Evolutionary conservation across 441 rosid species (phyloP), one percentile per base, ranked within the genome.

Genomic region (Rhodomyrtus psidioides): DNA sequence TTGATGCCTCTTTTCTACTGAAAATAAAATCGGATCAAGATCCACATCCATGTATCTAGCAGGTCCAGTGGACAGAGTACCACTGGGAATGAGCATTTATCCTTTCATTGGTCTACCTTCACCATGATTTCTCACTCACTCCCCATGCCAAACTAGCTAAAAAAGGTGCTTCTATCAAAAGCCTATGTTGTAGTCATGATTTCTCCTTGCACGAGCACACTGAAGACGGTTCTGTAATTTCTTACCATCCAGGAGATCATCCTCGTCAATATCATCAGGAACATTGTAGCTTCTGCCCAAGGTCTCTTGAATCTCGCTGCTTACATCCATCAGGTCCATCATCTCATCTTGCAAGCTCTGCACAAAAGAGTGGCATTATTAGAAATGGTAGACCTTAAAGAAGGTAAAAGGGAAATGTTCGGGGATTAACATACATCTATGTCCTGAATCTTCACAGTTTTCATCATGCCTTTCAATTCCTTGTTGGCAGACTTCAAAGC

Each of bases 281-380:
- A 96, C 95, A 86, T 82, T 93, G 87, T 98, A 95, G 91, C 98
- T 96, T 91, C 98, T 93, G 82, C 99, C 99, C 56, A 98, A 91
- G 21, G 97, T 95, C 89, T 98, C 99, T 92, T 98, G 99, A 86
- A 98, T 96, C 90, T 98, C 99, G 28, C 86, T 91, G 87, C 99
- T 98, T 74, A 93, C 98, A 88, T 98, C 99, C 99, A 96, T 95
- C 88, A 96, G 86, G 93, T 98, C 97, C 96, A 93, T 94, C 99
- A 98, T 98, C 93, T 96, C 99, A 87, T 98, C 99, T 96, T 96
- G 99, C 94, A 98, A 87, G 89, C 93, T 98, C 99, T 97, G 89
- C 84, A 87, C 34, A 75, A 51, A 87, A 81, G 90, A 82, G 75
- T 75, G 30, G 27, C 44, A n/a, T 21, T 14, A 34, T 70, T 34